Percentiles rank a stretch among this genome's conserved stretches.
phyloP scores from a whole-genome alignment of 768 basidiomycete species.

The Kwoniella botswanensis region DNA sequence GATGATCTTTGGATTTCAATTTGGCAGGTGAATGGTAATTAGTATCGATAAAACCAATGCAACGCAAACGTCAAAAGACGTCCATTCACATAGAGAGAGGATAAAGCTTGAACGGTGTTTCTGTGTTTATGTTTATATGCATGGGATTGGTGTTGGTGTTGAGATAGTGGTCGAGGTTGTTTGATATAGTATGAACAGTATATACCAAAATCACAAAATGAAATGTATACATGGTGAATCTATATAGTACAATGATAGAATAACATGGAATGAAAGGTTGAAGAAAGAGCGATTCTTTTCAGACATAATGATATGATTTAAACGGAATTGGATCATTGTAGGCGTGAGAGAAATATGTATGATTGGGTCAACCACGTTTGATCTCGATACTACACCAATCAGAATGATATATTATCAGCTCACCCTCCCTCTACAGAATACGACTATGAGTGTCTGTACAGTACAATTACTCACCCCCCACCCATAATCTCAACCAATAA shows the following conservation, averaged over 20 bases:
- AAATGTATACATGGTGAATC: conserved; percentile 13
- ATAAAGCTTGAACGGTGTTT: too few species aligned
- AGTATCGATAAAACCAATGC: not conserved
- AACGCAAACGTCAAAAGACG: too few species aligned
- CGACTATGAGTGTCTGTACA: not conserved
- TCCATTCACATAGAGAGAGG: too few species aligned
- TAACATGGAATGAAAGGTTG: too few species aligned
- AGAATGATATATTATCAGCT: not conserved
- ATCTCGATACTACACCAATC: conserved; percentile 13
- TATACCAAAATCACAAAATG: not conserved
- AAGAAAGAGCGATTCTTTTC: too few species aligned
- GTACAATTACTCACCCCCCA: conserved; percentile 23
- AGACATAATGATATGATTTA: too few species aligned
- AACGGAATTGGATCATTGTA: not conserved
- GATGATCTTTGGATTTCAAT: not conserved
- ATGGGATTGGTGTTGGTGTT: not conserved
- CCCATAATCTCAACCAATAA: conserved; percentile 30
- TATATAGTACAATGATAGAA: not conserved
- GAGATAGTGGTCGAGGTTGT: not conserved
- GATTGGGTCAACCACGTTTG: conserved; percentile 6
- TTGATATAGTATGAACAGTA: not conserved
- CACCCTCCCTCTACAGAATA: not conserved
- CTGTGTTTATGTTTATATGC: too few species aligned
- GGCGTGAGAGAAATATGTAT: not conserved
- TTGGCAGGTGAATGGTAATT: conserved; percentile 2